Percentiles rank a stretch among this genome's conserved stretches.
Conservation (phyloP, 1,284 basidiomycete genomes). For the Pterula multifida region DNA sequence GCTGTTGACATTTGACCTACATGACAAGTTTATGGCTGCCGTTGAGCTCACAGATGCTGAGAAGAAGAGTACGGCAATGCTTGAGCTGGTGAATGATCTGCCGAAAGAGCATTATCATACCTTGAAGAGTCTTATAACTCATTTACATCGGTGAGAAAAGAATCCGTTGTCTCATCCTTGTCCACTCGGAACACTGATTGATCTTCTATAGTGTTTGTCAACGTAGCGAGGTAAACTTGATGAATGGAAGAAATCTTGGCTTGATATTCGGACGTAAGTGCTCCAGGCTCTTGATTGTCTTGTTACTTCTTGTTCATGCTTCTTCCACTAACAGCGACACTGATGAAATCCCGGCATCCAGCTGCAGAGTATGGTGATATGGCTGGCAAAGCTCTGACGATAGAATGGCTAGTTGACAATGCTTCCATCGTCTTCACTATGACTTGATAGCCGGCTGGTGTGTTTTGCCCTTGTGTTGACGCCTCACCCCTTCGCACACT, state of each 20-base stretch:
- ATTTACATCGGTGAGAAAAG: slow-evolving; percentile 77
- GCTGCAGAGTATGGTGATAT: slow-evolving; percentile 90
- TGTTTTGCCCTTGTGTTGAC: too few species aligned
- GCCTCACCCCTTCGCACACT: slow-evolving; percentile 1
- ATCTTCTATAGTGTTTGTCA: slow-evolving; percentile 47
- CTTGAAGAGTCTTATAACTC: slow-evolving; percentile 72
- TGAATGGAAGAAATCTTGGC: slow-evolving; percentile 94
- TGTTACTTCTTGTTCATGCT: neutral
- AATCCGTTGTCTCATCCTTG: slow-evolving; percentile 7
- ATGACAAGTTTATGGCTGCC: slow-evolving; percentile 80
- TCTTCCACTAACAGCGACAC: slow-evolving; percentile 54
- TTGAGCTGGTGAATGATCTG: slow-evolving; percentile 65
- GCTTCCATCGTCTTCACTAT: slow-evolving; percentile 58
- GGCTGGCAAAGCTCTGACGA: slow-evolving; percentile 87
- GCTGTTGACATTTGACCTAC: slow-evolving; percentile 82
- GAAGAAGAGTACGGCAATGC: slow-evolving; percentile 50
- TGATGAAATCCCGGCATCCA: slow-evolving; percentile 84
- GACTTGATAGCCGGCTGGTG: too few species aligned
- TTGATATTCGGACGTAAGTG: slow-evolving; percentile 97
- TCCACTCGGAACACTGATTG: slow-evolving; percentile 2
- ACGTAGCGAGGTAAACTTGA: slow-evolving; percentile 69
- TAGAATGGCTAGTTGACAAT: slow-evolving; percentile 89
- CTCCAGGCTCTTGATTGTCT: slow-evolving; percentile 2
- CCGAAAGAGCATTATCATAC: slow-evolving; percentile 86
- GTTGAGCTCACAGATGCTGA: slow-evolving; percentile 57